These are phyloP conservation scores for Lactarius tabidus DNA, from an alignment of 768 basidiomycete genomes.

Conservation along the genomic window DNA sequence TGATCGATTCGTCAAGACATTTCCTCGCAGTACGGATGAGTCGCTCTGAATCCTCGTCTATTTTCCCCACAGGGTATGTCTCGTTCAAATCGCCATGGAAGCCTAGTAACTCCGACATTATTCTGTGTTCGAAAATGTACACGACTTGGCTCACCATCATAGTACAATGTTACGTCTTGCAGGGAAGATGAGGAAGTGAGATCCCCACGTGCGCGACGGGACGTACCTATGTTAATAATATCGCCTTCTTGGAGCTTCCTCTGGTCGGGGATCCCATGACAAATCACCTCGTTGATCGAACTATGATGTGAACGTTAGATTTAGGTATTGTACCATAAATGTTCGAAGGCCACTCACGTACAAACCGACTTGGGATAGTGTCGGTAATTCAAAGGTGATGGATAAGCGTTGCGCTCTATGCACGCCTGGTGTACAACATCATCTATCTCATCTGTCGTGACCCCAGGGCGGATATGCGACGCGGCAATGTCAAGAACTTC, in stretches of 20 bases:
- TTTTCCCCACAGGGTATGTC: conserved; percentile 84
- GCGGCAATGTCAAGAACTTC: conserved; percentile 95
- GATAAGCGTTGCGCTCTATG: conserved; percentile 89
- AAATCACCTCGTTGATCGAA: conserved; percentile 93
- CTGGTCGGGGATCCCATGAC: conserved; percentile 94
- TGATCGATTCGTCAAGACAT: conserved; percentile 85
- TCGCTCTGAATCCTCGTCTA: conserved; percentile 79
- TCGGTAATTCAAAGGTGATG: conserved; percentile 89
- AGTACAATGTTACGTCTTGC: conserved; percentile 74
- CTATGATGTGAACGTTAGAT: conserved; percentile 35
- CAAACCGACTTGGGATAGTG: conserved; percentile 94
- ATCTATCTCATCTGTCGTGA: conserved; percentile 95
- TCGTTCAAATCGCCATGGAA: conserved; percentile 92
- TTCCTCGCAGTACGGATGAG: conserved; percentile 80
- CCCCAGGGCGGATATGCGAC: conserved; percentile 79
- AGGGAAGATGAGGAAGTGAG: conserved; percentile 14
- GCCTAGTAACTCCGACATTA: conserved; percentile 42
- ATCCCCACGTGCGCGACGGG: conserved; percentile 12
- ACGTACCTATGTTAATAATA: conserved; percentile 87
- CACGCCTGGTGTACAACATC: conserved; percentile 88
- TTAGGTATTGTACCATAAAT: conserved; percentile 2
- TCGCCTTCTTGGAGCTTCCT: conserved; percentile 85
- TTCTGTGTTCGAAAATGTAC: conserved; percentile 2
- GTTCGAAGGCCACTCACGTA: conserved; percentile 56
- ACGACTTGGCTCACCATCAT: conserved; percentile 53